phyloP scores from a whole-genome alignment of 148 eudicot species.

The Hydrangea macrophylla region DNA sequence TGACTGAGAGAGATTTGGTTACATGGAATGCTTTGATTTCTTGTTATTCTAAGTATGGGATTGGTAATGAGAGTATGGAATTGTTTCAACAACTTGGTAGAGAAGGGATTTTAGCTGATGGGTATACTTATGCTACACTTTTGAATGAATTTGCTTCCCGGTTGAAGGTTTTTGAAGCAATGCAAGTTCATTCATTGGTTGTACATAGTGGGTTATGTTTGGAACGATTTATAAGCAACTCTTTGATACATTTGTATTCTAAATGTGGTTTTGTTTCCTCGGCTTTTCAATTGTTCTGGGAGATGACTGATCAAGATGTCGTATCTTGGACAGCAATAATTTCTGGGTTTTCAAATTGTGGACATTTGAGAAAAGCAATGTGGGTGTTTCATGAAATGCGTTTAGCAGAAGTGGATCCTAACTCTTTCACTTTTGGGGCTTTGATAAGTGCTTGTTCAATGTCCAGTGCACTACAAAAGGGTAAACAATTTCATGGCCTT shows the following conservation, averaged over 20 bases:
- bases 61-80: neutral
- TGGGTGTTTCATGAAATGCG: neutral
- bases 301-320: neutral
- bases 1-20: neutral
- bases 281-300: neutral
- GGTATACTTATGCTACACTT: neutral
- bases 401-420: neutral
- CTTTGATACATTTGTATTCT: neutral
- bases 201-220: neutral
- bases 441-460: neutral
- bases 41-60: neutral
- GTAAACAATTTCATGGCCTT: constrained; percentile 1
- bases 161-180: neutral
- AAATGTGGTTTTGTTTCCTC: neutral
- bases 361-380: neutral
- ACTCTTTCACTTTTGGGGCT: constrained; percentile 2
- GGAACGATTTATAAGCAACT: neutral
- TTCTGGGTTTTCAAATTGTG: neutral
- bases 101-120: neutral
- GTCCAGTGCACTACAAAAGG: constrained; percentile 1
- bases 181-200: neutral
- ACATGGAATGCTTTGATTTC: neutral
- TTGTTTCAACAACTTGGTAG: neutral
- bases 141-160: neutral
- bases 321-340: neutral